Evolutionary conservation across 768 basidiomycete genomes (phyloP), one percentile per base, ranked within the genome.

Genomic region (Roridomyces roridus): DNA sequence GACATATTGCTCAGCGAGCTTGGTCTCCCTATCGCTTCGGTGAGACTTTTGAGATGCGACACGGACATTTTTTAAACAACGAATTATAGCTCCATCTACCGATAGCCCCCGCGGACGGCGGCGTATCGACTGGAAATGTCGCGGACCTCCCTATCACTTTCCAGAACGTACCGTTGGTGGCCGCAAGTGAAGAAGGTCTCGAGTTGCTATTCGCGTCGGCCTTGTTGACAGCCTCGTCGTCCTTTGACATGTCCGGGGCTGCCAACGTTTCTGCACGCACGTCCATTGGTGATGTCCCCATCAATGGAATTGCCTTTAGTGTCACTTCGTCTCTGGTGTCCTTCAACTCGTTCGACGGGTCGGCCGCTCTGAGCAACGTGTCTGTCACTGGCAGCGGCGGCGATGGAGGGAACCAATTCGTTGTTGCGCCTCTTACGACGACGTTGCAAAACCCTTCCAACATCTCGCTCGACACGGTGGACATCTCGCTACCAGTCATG

Each of bases 41-140:
- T 88, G 67, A 51, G 76, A 41, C 45, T 21, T 25, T 17, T 29
- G 46, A 20, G 9, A 23, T n/a, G 6, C 41, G n/a, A 20, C 46
- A 10, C 31, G 35, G 26, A 12, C 35, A 45, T 31, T 28, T 28
- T 48, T 42, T 65, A 1, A 41, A 42, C 18, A 11, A 9, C 14
- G 43, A 39, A 6, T 44, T 11, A 20, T 63, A 86, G 85, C 78
- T 88, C 35, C 68, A 72, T 23, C 70, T 88, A 24, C 85, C 87
- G 6, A 73, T 68, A 51, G 70, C 72, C 25, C 61, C 80, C 31
- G 79, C 78, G 12, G 72, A 76, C 40, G 86, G 87, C 40, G 86
- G 86, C 0, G 80, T 88, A 2, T 89, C 88, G 21, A 91, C 87
- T 0, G 88, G 89, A 23, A 87, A 88, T 60, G 51, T 80, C n/a